Evolutionary conservation across 768 basidiomycete genomes (phyloP), one percentile per base, ranked within the genome.

Genomic region (Lactarius tabidus): DNA sequence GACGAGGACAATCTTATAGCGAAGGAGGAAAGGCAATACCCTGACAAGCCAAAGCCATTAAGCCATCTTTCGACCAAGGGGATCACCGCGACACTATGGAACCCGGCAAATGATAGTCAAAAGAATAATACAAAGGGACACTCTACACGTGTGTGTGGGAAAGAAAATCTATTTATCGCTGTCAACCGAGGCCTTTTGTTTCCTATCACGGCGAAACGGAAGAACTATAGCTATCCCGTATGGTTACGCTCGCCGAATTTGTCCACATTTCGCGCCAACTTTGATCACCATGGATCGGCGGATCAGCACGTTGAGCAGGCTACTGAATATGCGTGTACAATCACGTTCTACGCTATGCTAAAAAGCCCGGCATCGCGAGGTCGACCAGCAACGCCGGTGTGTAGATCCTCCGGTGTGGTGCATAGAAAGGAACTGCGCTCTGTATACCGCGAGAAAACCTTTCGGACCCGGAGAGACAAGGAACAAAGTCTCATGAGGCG

Each of bases 201-300:
- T 56, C 61, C 61, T 55, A 62, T 62, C 54, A 29, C 9, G 39
- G 51, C 23, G n/a, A 23, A 43, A 18, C 8, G 41, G 18, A 20
- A 9, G 41, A 41, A 51, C 29, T 64, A 17, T 53, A 48, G 10
- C 3, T 3, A 33, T 4, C 8, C 33, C 33, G 33, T 33, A 33
- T 4, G 8, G 43, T 17, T 39, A 29, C 39, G 53, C n/a, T 41
- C 23, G 39, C 23, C 39, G 23, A 18, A 28, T n/a, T 45, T 33
- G 6, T 28, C 33, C 36, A 15, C 59, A n/a, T 10, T 51, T 45
- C 0, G 48, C 18, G 18, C 68, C 70, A 10, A 82, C 28, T 23
- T 75, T 70, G 39, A 33, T 33, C 33, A 33, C 33, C 4, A 33
- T 8, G 33, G 8, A 33, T 33, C 33, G 33, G 33, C 33, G 33